These are phyloP conservation scores for Lactifluus rugatus DNA, from an alignment of 768 basidiomycete species.

Conservation along the genomic window DNA sequence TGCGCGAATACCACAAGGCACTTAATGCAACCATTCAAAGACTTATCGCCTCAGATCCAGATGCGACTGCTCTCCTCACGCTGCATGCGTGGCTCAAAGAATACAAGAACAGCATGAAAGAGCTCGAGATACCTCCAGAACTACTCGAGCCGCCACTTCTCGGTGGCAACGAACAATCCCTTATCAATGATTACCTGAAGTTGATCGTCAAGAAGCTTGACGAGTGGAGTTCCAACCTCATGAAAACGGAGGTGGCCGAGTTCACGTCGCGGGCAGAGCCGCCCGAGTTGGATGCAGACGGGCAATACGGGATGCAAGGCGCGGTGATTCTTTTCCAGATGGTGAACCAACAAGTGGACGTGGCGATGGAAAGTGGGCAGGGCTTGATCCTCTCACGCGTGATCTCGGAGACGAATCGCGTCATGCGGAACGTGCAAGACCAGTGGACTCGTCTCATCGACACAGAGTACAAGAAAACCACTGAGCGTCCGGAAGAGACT, in stretches of 20 bases:
- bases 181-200: conserved; percentile 93
- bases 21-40: conserved; percentile 64
- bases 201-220: conserved; percentile 92
- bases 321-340: conserved; percentile 96
- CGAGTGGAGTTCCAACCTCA: conserved; percentile 92
- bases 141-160: conserved; percentile 84
- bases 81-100: conserved; percentile 94
- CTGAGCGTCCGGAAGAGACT: conserved; percentile 81
- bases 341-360: conserved; percentile 94
- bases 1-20: conserved; percentile 85
- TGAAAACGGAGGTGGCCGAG: conserved; percentile 80
- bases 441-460: conserved; percentile 83
- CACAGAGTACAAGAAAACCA: conserved; percentile 75
- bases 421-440: conserved; percentile 81
- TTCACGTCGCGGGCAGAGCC: conserved; percentile 77
- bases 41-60: conserved; percentile 64
- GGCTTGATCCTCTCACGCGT: conserved; percentile 88
- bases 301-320: conserved; percentile 80
- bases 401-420: conserved; percentile 76
- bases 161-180: conserved; percentile 84
- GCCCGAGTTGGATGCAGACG: conserved; percentile 84
- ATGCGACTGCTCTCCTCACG: conserved; percentile 78
- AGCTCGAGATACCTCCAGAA: conserved; percentile 73
- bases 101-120: conserved; percentile 92
- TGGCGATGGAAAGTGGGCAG: conserved; percentile 92